Base-by-base conservation (phyloP, 2,329 filamentous ascomycete species). In the Aphanocladium album region DNA sequence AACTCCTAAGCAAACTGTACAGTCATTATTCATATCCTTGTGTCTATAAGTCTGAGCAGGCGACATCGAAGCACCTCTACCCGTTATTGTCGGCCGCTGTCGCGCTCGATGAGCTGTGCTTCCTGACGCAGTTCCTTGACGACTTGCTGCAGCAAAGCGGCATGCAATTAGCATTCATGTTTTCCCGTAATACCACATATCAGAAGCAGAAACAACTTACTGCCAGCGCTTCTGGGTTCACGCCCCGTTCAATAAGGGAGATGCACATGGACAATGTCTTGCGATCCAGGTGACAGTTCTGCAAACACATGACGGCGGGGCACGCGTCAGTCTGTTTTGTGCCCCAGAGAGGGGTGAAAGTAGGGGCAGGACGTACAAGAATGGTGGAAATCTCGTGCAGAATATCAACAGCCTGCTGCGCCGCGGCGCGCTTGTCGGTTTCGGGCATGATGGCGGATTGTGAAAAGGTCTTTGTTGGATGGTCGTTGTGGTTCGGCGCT, bases 221-320 rank as follows among this genome's bases (percentile, higher is more conserved):
- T 25, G 93, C 93, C 35, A 99, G 80, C 1, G 93, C 95, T 73
- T 98, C 93, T 0, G 95, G 95, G 71, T 96, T 96, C 33, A 98
- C 91, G 16, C 95, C 95, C 71, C 96, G 96, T 76, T 99, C 95
- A 67, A 99, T 96, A 74, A 99, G 84, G 58, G 92, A 96, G 62
- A 98, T 93, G 75, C 95, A 99, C 64, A 97, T 90, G 3, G 93
- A 96, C 19, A 99, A 81, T 21, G 93, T 92, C 58, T 92, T 89
- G 35, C 93, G 87, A 74, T 97, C 93, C 50, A 99, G 86, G 65
- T 96, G 86, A 64, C 93, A 96, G 77, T 98, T 97, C 93, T 98
- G 64, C 52, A 39, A 16, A n/a, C 30, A 7, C 23, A n/a, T n/a
- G 23, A 8, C 17, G 33, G n/a, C 6, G 9, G 21, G n/a, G n/a